Evolutionary conservation across 441 rosid genomes (phyloP), one percentile per base, ranked within the genome.

Genomic region (Monsonia emarginata): DNA sequence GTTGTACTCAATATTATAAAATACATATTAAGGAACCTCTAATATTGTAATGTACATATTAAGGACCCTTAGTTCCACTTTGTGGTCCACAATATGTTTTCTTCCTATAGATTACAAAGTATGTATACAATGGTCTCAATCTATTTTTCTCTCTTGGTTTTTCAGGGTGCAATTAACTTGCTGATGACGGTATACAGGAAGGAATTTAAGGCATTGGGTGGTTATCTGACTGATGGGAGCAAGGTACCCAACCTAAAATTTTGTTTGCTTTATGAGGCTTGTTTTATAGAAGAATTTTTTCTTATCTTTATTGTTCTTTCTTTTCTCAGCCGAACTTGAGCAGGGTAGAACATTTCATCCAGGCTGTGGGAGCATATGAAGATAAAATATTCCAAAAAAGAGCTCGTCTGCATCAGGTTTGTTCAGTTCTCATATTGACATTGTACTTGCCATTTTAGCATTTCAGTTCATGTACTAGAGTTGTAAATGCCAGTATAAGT

Each of bases 141-240:
- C 4, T 46, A 46, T 46, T 46, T 48, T 28, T 4, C 38, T 6
- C 63, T 59, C 0, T 59, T 59, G 38, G 1, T 60, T 68, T 54
- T 64, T 18, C 80, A 94, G 97, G 99, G 97, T 78, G 99, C 99
- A 63, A 88, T 94, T 72, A 86, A 91, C 80, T 79, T 94, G 84
- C 71, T 94, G 74, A 72, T 89, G 75, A 83, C 91, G 44, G 94
- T 89, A 34, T 91, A 94, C 81, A 89, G 87, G 86, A 89, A 88
- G 80, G 94, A 89, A 76, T 71, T 94, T 62, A 80, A 78, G 63
- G 71, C 77, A 25, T 48, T 82, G 76, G 86, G 83, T 50, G 89
- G 85, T 46, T 94, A 86, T 79, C 79, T 94, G 83, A 86, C 94
- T 7, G 69, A 86, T 71, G 86, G 77, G 72, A 79, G 95, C 89